Evolutionary conservation across 768 basidiomycete genomes (phyloP).

Genomic region (Naganishia onofrii): DNA sequence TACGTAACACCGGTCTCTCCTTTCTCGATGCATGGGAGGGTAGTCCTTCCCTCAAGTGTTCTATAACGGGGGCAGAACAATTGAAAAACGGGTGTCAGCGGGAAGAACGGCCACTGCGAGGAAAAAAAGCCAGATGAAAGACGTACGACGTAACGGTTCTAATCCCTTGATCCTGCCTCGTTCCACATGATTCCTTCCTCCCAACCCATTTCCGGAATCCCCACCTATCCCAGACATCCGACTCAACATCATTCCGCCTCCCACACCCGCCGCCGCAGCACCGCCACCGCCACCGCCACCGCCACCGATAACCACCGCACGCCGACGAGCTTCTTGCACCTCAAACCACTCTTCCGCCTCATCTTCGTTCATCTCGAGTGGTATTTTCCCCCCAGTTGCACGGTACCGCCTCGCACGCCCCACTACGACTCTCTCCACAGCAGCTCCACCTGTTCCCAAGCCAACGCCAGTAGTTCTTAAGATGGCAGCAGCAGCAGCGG

Average conservation of each 20-base stretch:
- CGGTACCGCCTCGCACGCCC: conserved; percentile 6
- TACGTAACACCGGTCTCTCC: neutral
- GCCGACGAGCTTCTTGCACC: conserved; percentile 5
- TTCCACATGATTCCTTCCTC: neutral
- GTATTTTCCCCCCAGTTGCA: conserved; percentile 13
- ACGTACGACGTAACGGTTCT: conserved; percentile 1
- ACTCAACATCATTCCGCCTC: conserved; percentile 18
- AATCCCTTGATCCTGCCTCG: conserved; percentile 8
- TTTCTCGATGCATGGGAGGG: neutral
- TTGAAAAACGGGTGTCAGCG: neutral
- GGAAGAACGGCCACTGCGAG: too few relatives aligned
- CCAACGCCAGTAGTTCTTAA: neutral
- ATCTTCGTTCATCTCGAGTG: conserved; percentile 21
- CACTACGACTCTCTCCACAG: neutral
- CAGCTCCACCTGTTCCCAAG: neutral
- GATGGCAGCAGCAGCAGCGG: too few relatives aligned
- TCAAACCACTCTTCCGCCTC: conserved; percentile 22
- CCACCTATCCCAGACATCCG: conserved; percentile 8
- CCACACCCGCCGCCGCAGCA: neutral
- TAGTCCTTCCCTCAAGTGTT: neutral
- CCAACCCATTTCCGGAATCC: neutral
- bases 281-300: too few relatives aligned
- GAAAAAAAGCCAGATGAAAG: too few relatives aligned
- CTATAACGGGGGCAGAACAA: neutral
- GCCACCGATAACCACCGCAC: too few relatives aligned